Percentiles rank a stretch among this genome's conserved stretches.
Conservation (phyloP, 805 yeast genomes). For the Ogataea paraovalis region DNA sequence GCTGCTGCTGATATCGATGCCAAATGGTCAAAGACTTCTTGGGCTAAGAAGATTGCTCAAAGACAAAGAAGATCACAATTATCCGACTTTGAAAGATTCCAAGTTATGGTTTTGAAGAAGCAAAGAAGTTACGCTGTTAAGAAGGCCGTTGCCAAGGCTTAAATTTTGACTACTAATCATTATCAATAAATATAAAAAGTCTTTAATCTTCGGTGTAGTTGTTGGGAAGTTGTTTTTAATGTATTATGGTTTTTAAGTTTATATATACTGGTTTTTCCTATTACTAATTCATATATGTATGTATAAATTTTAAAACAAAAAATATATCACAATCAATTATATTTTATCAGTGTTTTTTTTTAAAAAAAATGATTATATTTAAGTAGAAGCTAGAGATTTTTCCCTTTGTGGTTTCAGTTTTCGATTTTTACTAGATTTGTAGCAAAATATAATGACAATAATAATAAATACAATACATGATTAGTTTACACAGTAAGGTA, state of each 20-base stretch:
- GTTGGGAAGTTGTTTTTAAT: background rate
- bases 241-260: background rate
- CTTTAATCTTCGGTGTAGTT: background rate
- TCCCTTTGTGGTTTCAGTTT: too few species aligned
- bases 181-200: background rate
- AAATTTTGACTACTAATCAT: conserved; percentile 27
- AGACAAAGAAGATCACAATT: conserved; percentile 90
- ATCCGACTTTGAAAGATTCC: conserved; percentile 99
- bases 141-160: conserved; percentile 96
- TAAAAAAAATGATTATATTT: background rate
- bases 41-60: conserved; percentile 98
- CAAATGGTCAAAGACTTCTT: conserved; percentile 89
- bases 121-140: conserved; percentile 93
- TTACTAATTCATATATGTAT: background rate
- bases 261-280: background rate
- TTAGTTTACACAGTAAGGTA: background rate
- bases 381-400: too few species aligned
- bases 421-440: background rate
- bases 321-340: conserved; percentile 2
- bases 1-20: conserved; percentile 80
- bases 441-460: background rate
- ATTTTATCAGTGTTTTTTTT: background rate
- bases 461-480: background rate
- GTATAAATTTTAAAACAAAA: background rate
- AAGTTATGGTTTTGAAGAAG: conserved; percentile 94